These are phyloP conservation scores for Backusella sp. DNA, from an alignment of 192 early-diverging fungal genomes.

Conservation along the genomic window DNA sequence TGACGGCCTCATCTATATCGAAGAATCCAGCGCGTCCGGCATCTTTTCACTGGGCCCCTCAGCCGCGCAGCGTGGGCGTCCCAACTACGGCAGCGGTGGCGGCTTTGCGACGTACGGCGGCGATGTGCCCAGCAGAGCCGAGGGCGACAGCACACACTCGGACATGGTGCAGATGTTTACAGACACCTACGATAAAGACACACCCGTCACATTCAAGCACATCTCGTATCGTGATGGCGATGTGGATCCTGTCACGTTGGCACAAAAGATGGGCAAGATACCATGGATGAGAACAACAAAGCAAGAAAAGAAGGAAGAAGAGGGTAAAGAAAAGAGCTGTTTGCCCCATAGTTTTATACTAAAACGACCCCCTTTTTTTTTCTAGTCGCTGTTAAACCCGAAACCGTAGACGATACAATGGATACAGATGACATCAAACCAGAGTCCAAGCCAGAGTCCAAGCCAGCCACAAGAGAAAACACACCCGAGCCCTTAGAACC, in stretches of 20 bases:
- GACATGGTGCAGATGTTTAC: constrained; percentile 23
- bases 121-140: not conserved
- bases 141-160: constrained; percentile 16
- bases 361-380: not conserved
- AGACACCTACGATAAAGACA: not conserved
- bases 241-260: constrained; percentile 22
- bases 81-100: constrained; percentile 5
- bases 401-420: not conserved
- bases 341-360: too few species aligned
- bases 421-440: not conserved
- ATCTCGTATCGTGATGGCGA: constrained; percentile 19
- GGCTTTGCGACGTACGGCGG: constrained; percentile 21
- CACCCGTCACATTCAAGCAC: constrained; percentile 21
- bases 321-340: not conserved
- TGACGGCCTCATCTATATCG: constrained; percentile 9
- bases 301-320: not conserved
- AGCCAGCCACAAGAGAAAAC: not conserved
- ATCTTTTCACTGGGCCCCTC: constrained; percentile 54
- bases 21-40: constrained; percentile 44
- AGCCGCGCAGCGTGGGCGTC: not conserved
- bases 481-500: not conserved
- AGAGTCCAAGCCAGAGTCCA: too few species aligned
- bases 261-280: not conserved
- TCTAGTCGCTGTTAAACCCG: not conserved
- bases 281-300: constrained; percentile 16